Percentiles rank a stretch among this genome's conserved stretches.
Evolutionary conservation across 2,329 filamentous ascomycete genomes (phyloP).

Genomic region (Beauveria sp.): DNA sequence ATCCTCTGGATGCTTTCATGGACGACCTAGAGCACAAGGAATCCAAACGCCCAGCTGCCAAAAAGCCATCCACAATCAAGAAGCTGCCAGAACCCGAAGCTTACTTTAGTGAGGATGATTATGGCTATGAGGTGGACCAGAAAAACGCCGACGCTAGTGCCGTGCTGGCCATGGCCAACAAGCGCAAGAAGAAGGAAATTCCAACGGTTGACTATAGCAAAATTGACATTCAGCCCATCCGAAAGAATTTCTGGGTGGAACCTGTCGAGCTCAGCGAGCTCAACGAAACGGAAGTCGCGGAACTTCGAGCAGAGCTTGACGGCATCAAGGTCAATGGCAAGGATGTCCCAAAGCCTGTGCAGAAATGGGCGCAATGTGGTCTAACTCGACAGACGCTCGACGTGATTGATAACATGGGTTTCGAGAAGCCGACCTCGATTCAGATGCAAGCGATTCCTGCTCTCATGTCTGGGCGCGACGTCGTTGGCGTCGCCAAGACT

Average conservation of each 20-base stretch:
- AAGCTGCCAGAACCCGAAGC: slow-evolving; percentile 66
- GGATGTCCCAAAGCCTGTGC: slow-evolving; percentile 84
- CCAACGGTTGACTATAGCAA: slow-evolving; percentile 81
- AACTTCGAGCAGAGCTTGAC: slow-evolving; percentile 79
- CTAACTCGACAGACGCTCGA: slow-evolving; percentile 80
- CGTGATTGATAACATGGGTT: slow-evolving; percentile 72
- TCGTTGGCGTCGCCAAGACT: slow-evolving; percentile 94
- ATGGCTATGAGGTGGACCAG: slow-evolving; percentile 42
- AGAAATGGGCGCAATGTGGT: slow-evolving; percentile 95
- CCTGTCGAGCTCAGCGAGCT: slow-evolving; percentile 75
- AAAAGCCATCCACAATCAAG: slow-evolving; percentile 28
- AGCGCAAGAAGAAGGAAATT: slow-evolving; percentile 93
- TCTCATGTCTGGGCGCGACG: slow-evolving; percentile 92
- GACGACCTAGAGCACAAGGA: slow-evolving; percentile 54
- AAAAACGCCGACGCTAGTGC: slow-evolving; percentile 33
- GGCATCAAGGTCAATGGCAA: slow-evolving; percentile 90
- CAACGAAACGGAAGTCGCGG: slow-evolving; percentile 75
- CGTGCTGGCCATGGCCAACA: slow-evolving; percentile 47
- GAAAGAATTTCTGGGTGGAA: slow-evolving; percentile 93
- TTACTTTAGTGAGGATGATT: slow-evolving; percentile 83
- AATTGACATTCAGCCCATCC: slow-evolving; percentile 73
- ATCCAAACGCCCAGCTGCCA: slow-evolving; percentile 28
- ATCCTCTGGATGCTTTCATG: slow-evolving; percentile 98
- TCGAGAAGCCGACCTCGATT: slow-evolving; percentile 84
- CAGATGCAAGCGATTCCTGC: slow-evolving; percentile 91